Conservation (phyloP, 2,329 filamentous ascomycete species). For the Talaromyces sp. region DNA sequence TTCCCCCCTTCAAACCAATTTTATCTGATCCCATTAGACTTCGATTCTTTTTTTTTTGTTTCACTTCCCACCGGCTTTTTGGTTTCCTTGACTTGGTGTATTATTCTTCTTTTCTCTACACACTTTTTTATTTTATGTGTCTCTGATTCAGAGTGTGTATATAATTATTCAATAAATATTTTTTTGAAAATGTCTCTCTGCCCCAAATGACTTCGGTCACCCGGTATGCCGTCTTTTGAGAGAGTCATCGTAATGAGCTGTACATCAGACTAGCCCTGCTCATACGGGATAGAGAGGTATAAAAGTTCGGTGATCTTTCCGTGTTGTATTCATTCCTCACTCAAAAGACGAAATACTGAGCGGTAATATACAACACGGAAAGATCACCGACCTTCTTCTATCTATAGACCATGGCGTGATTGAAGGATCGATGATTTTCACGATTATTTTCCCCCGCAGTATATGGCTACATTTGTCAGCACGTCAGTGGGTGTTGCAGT, state of each 20-base stretch:
- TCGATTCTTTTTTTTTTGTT: background rate
- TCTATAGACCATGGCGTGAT: background rate
- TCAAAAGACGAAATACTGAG: background rate
- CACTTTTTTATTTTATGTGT: background rate
- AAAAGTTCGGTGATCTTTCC: no score
- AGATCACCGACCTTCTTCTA: background rate
- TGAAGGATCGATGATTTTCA: background rate
- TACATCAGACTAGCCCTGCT: background rate
- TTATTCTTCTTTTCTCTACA: background rate
- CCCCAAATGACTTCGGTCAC: no score
- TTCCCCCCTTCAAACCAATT: background rate
- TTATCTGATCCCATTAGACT: conserved; percentile 11
- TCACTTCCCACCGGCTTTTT: background rate
- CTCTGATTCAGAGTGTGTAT: conserved; percentile 5
- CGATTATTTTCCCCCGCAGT: background rate
- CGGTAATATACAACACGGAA: background rate
- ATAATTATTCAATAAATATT: conserved; percentile 3
- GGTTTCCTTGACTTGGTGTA: background rate
- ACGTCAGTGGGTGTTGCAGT: background rate
- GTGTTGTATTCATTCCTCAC: no score
- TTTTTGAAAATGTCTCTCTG: background rate
- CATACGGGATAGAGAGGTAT: background rate
- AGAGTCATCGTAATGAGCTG: background rate
- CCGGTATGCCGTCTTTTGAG: no score
- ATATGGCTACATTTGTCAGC: background rate